Conservation (phyloP, 2,329 filamentous ascomycete species). For the Onygenales sp. region DNA sequence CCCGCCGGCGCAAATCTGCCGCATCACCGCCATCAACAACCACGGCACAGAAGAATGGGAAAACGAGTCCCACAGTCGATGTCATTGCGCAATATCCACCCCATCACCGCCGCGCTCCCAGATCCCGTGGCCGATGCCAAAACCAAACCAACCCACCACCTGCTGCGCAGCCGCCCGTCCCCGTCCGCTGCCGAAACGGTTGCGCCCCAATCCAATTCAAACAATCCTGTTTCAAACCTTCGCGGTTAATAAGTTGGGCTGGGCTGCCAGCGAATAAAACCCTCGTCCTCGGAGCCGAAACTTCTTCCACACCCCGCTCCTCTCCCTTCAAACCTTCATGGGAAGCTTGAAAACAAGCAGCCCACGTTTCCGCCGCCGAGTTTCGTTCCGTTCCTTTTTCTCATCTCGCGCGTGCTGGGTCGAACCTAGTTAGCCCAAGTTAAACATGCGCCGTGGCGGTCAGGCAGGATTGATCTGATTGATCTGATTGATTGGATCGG, state of each 20-base stretch:
- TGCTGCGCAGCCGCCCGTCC: neutral
- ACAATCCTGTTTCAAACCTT: slow-evolving; percentile 1
- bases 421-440: too few relatives aligned
- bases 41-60: neutral
- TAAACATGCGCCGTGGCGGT: neutral
- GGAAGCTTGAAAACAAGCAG: too few relatives aligned
- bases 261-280: too few relatives aligned
- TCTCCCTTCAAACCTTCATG: too few relatives aligned
- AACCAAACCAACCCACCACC: neutral
- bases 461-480: neutral
- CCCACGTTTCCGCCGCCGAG: too few relatives aligned
- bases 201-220: neutral
- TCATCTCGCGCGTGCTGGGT: too few relatives aligned
- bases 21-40: neutral
- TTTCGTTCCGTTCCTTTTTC: too few relatives aligned
- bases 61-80: neutral
- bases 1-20: neutral
- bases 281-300: too few relatives aligned
- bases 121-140: neutral
- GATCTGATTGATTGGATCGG: too few relatives aligned
- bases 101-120: neutral
- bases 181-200: slow-evolving; percentile 2
- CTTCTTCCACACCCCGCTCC: too few relatives aligned
- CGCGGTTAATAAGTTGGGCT: too few relatives aligned
- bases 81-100: neutral